Percentiles rank a stretch among this genome's conserved stretches.
These are phyloP conservation scores for Aspergillus ibericus DNA, from an alignment of 2,329 filamentous ascomycete species.

Conservation along the genomic window DNA sequence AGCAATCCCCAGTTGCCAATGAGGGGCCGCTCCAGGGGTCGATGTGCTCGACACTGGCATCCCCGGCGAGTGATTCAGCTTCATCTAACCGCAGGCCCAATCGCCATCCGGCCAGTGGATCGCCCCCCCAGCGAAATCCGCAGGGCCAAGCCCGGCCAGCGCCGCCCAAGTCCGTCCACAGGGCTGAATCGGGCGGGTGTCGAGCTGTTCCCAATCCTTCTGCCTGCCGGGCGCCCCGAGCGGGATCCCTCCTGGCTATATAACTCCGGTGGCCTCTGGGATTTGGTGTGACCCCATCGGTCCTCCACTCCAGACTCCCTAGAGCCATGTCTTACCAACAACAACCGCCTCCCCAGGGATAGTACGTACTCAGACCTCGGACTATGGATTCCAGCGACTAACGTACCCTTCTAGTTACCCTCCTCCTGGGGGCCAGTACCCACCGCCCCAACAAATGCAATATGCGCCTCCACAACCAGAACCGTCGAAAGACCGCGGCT, in stretches of 20 bases:
- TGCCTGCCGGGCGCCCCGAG: background rate
- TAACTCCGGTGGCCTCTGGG: background rate
- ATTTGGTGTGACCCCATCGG: background rate
- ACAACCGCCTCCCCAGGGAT: conserved; percentile 5
- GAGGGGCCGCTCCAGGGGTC: background rate
- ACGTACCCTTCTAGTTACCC: conserved; percentile 10
- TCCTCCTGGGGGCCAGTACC: conserved; percentile 11
- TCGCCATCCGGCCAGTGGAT: background rate
- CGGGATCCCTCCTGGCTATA: background rate
- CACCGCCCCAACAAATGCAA: conserved; percentile 18
- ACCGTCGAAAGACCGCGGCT: conserved; percentile 19
- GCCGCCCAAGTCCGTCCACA: background rate
- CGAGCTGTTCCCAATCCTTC: background rate
- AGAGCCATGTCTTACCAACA: conserved; percentile 2
- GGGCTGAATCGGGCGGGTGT: background rate
- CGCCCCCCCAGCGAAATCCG: background rate
- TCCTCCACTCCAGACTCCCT: background rate
- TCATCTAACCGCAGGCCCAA: background rate
- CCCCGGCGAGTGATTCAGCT: background rate
- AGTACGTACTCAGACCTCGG: background rate
- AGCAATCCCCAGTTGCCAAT: background rate
- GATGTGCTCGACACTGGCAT: background rate
- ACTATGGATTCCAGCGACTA: background rate
- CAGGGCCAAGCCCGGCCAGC: conserved; percentile 2
- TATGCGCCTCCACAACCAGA: conserved; percentile 18